Base-by-base conservation (phyloP, 805 yeast genomes). In the Lipomyces mesembrius region DNA sequence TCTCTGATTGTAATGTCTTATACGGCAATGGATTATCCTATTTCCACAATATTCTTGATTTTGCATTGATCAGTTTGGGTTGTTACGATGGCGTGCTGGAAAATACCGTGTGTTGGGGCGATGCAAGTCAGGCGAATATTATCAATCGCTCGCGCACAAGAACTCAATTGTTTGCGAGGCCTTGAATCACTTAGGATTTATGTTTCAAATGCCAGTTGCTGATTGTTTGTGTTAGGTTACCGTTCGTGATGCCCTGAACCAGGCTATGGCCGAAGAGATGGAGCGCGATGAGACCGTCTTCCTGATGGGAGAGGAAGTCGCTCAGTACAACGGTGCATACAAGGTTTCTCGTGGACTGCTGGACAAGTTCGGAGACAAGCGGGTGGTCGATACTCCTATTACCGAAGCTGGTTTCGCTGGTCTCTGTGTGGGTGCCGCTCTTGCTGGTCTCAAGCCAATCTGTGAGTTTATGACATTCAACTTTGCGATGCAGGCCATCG, bases 381-480 rank as follows among this genome's bases (percentile, higher is more conserved):
- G 98, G 82, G 89, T 93, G 67, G 85, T 93, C 69, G 98, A 93
- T 81, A 93, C 98, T 71, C 99, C 99, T 71, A 95, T 95, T 80
- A 95, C 99, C 64, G 99, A 95, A 83, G 94, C 95, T 95, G 99
- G 99, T 65, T 94, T 93, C 84, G 88, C 97, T 60, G 98, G 98
- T 77, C 82, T 93, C 72, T 89, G 96, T 75, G 96, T 91, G 57
- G 98, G 98, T 80, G 92, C 97, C 54, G 95, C 97, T n/a, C 86
- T 93, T 77, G 92, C 94, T 65, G 98, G 98, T 60, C 87, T 95
- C 78, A 92, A 91, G 82, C 99, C 99, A 74, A 87, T 95, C 75
- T 92, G 95, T 78, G 99, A 95, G 83, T 95, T 95, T 82, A 95
- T 95, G 99, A 94, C 98, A 29, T 92, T 94, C 84, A 95, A 95